Evolutionary conservation across 805 yeast genomes (phyloP), one percentile per base, ranked within the genome.

Genomic region (Wickerhamomyces rabaulensis): DNA sequence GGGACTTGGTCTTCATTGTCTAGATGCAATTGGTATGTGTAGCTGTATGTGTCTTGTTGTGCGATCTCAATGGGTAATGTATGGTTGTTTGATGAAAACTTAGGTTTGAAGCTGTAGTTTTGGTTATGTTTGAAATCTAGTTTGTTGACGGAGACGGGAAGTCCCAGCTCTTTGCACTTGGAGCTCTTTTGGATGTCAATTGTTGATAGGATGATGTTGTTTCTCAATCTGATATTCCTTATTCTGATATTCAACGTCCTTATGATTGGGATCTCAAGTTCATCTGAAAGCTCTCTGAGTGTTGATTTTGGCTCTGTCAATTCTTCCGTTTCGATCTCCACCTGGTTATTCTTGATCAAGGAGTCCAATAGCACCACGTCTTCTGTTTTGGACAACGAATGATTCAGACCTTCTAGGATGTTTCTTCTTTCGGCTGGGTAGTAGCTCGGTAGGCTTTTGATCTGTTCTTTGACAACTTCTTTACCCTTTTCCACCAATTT

Each of bases 181-280:
- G 72, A 75, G 1, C 80, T 68, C 2, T 72, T 63, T 47, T 75
- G 80, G 10, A 78, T 59, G 44, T 72, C 76, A 40, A 78, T 58
- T 1, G 78, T 72, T 1, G 79, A 70, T n/a, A 78, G 57, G 2
- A 78, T 53, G 3, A 69, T 55, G 46, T 71, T 63, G 9, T 79
- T 77, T 6, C 77, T 75, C 6, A 80, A 73, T 48, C 71, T 72
- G 8, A 77, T 68, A 26, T 77, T 73, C 40, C 74, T 65, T 16
- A 78, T 59, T 44, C 71, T 66, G 6, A 78, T 63, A n/a, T 73
- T 71, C 36, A 78, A 54, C 0, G 76, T 70, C 1, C 70, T 56
- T 17, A 57, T 57, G 3, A 66, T 62, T 3, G 70, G 67, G 6
- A 66, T 17, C 10, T 22, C 35, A 1, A 51, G 8, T 19, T 42